These are phyloP conservation scores for Verticillium klebahnii DNA, from an alignment of 2,329 filamentous ascomycete genomes.

Conservation along the genomic window DNA sequence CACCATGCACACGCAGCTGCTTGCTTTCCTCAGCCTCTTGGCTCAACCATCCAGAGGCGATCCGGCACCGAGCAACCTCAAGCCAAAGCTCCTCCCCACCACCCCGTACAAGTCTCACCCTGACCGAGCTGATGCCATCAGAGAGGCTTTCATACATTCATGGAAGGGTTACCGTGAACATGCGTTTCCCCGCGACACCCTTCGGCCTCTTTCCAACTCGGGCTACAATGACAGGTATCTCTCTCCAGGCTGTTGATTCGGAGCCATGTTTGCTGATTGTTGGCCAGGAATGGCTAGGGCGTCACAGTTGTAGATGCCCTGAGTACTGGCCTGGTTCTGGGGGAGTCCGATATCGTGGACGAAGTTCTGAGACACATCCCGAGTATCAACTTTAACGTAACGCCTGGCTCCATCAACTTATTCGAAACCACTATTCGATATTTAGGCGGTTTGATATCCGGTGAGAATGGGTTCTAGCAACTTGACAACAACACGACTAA, in stretches of 20 bases:
- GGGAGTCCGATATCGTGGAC: conserved; percentile 59
- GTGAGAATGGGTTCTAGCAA: conserved; percentile 25
- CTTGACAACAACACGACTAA: not conserved
- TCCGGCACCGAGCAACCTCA: not conserved
- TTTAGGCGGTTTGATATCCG: conserved; percentile 73
- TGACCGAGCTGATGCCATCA: conserved; percentile 54
- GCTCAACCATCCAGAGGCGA: not conserved
- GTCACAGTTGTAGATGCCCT: conserved; percentile 78
- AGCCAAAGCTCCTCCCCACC: not conserved
- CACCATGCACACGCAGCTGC: not conserved
- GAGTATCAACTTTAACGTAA: conserved; percentile 65
- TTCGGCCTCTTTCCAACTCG: conserved; percentile 62
- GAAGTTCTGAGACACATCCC: conserved; percentile 68
- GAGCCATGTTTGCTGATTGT: conserved; percentile 11
- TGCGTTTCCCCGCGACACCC: conserved; percentile 73
- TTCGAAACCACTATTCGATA: conserved; percentile 93
- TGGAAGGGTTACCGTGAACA: conserved; percentile 71
- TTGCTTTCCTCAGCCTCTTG: not conserved
- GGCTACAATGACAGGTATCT: conserved; percentile 64
- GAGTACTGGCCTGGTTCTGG: conserved; percentile 75
- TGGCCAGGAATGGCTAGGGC: conserved; percentile 72
- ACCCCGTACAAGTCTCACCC: conserved; percentile 19
- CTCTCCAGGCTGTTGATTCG: not conserved
- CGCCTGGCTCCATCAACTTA: conserved; percentile 60
- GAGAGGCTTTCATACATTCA: conserved; percentile 63